phyloP scores from a whole-genome alignment of 2,329 filamentous ascomycete species.

The Aspergillus spinulosporus region DNA sequence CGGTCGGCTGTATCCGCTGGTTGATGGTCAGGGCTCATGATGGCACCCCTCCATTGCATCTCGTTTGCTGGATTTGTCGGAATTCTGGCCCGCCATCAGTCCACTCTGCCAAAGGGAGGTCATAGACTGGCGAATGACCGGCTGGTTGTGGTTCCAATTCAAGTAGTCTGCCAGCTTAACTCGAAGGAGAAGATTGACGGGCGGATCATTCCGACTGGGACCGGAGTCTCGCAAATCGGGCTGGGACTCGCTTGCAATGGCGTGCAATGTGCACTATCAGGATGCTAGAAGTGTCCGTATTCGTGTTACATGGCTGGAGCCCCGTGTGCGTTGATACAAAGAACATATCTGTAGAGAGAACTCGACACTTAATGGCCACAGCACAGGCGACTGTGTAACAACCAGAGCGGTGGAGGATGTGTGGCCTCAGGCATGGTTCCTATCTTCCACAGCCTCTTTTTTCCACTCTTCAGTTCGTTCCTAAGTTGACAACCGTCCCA shows the following conservation, averaged over 20 bases:
- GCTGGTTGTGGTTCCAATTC: neutral
- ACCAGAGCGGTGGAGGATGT: neutral
- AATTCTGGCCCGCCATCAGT: neutral
- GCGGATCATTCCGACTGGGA: conserved; percentile 9
- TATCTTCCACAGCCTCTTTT: conserved; percentile 1
- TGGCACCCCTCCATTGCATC: neutral
- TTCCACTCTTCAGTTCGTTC: neutral
- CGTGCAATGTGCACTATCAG: neutral
- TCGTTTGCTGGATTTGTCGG: neutral
- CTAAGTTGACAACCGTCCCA: neutral
- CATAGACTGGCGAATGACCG: neutral
- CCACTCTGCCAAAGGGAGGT: neutral
- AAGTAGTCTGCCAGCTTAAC: neutral
- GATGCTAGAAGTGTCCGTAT: neutral
- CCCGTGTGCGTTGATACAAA: neutral
- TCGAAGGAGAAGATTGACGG: conserved; percentile 2
- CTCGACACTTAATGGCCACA: neutral
- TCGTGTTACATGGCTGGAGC: neutral
- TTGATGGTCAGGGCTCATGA: neutral
- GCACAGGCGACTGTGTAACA: neutral
- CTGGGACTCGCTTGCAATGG: neutral
- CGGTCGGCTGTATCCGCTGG: conserved; percentile 8
- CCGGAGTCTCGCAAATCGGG: conserved; percentile 11
- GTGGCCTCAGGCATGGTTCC: neutral
- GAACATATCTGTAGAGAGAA: neutral